These are phyloP conservation scores for Ascomycota sp. DNA, from an alignment of 2,329 filamentous ascomycete species.

Conservation along the genomic window DNA sequence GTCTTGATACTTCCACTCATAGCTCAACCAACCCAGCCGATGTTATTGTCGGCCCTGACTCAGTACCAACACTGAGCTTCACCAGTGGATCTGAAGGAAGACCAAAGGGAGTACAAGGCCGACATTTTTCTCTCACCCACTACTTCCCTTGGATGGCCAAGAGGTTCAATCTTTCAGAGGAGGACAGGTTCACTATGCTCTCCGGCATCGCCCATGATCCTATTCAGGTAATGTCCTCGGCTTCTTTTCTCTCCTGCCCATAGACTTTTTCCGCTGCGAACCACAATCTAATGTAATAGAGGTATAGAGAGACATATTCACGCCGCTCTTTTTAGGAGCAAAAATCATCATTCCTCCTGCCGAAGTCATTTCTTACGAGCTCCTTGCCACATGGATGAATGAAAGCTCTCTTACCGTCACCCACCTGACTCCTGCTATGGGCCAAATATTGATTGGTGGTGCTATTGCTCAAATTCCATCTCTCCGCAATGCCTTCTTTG, in stretches of 20 bases:
- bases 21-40: constrained; percentile 29
- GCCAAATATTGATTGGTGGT: constrained; percentile 76
- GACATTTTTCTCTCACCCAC: constrained; percentile 65
- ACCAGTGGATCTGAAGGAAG: constrained; percentile 55
- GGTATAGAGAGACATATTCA: constrained; percentile 53
- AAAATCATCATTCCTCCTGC: constrained; percentile 55
- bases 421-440: constrained; percentile 90
- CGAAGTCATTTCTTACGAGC: constrained; percentile 73
- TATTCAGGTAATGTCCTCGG: constrained; percentile 11
- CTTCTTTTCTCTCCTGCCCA: too few relatives aligned
- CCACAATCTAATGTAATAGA: too few relatives aligned
- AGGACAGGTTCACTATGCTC: constrained; percentile 61
- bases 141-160: constrained; percentile 92
- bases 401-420: constrained; percentile 53
- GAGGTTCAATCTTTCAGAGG: constrained; percentile 48
- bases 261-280: too few relatives aligned
- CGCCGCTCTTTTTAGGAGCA: constrained; percentile 66
- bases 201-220: constrained; percentile 65
- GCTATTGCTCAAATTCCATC: constrained; percentile 54
- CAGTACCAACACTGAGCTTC: constrained; percentile 51
- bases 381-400: constrained; percentile 67
- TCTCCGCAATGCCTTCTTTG: constrained; percentile 66
- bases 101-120: constrained; percentile 69
- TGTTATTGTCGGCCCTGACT: constrained; percentile 70
- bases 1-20: constrained; percentile 41